Conservation (phyloP, 2,329 filamentous ascomycete genomes). For the Phoma sp. region DNA sequence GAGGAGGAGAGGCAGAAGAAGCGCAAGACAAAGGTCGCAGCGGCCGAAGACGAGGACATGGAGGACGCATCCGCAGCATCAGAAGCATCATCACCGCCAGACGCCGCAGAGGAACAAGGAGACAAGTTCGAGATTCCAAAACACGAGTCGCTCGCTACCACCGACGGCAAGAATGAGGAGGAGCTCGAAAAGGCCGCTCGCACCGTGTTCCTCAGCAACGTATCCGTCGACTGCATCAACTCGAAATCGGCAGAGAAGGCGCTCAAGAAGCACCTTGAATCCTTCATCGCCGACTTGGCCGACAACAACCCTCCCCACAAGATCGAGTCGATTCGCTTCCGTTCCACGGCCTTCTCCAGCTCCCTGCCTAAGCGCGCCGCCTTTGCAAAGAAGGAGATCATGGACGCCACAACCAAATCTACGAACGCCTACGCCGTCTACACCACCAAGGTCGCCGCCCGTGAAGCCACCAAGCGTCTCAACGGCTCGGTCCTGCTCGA, state of each 20-base stretch:
- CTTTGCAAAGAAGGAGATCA: conserved; percentile 86
- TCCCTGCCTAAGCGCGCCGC: conserved; percentile 92
- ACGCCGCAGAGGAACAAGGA: conserved; percentile 48
- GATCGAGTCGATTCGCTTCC: conserved; percentile 90
- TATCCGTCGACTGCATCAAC: conserved; percentile 81
- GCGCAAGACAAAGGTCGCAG: conserved; percentile 39
- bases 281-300: conserved; percentile 66
- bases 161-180: conserved; percentile 50
- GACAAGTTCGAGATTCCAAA: conserved; percentile 60
- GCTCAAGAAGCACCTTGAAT: conserved; percentile 77
- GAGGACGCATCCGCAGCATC: conserved; percentile 17
- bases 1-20: conserved; percentile 49
- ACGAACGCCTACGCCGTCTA: conserved; percentile 96
- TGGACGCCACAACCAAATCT: conserved; percentile 88
- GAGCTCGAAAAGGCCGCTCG: conserved; percentile 86
- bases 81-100: conserved; percentile 1
- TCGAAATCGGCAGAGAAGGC: conserved; percentile 82
- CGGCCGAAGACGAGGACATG: conserved; percentile 35
- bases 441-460: conserved; percentile 74
- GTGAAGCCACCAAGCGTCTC: conserved; percentile 75
- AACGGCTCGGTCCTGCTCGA: conserved; percentile 86
- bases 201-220: conserved; percentile 92
- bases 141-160: conserved; percentile 57
- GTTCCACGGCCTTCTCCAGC: conserved; percentile 84
- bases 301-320: conserved; percentile 65